Conservation (phyloP, 225 moss, liverwort and hornwort genomes). For the Sphagnum tenellum region DNA sequence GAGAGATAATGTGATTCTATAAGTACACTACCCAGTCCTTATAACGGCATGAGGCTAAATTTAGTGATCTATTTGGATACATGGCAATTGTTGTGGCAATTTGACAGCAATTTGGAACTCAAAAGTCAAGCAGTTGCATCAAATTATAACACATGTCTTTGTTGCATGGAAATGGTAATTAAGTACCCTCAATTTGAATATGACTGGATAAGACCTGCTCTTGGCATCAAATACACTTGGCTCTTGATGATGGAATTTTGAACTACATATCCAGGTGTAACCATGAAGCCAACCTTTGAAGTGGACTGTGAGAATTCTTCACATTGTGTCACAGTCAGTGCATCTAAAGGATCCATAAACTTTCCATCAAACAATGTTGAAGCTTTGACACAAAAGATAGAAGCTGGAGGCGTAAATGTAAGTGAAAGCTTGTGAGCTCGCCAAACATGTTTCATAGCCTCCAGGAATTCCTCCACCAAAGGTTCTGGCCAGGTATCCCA, state of each 20-base stretch:
- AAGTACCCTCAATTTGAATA: neutral
- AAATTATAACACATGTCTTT: no score
- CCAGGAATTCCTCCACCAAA: slow-evolving; percentile 49
- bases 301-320: slow-evolving; percentile 23
- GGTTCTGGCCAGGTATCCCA: slow-evolving; percentile 46
- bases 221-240: slow-evolving; percentile 56
- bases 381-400: slow-evolving; percentile 41
- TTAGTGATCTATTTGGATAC: no score
- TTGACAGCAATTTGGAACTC: no score
- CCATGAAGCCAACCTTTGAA: slow-evolving; percentile 47
- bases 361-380: slow-evolving; percentile 26
- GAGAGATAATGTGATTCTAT: no score
- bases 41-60: no score
- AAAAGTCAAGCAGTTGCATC: no score
- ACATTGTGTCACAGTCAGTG: slow-evolving; percentile 28
- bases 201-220: slow-evolving; percentile 19
- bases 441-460: slow-evolving; percentile 61
- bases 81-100: no score
- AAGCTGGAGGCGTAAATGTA: slow-evolving; percentile 33
- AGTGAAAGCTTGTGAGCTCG: slow-evolving; percentile 35
- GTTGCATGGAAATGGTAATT: no score
- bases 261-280: slow-evolving; percentile 40
- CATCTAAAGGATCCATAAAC: slow-evolving; percentile 45
- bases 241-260: slow-evolving; percentile 34
- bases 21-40: no score